Evolutionary conservation across 495 filamentous ascomycete species (phyloP), one percentile per base, ranked within the genome.

Genomic region (Xylaria bambusicola): DNA sequence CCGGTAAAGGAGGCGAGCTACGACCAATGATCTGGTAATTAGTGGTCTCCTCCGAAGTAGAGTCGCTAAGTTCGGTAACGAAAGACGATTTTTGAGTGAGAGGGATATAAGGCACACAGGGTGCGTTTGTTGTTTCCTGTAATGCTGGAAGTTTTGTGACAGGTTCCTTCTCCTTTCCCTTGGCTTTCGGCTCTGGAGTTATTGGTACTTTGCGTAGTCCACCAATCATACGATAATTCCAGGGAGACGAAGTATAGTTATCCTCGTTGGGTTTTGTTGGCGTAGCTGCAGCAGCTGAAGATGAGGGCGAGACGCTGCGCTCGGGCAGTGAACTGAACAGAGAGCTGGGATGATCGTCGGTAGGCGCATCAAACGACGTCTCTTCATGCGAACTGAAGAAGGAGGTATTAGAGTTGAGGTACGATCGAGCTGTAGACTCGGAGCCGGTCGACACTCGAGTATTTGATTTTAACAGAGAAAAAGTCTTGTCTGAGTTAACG

Each of bases 11-110:
- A 18, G 71, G 70, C 55, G 71, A 72, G 36, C 69, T 74, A 60
- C 68, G 68, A 51, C 76, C 74, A 60, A 80, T 78, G 24, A 82
- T 71, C 63, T 79, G 80, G 75, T 82, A 83, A 67, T 84, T 84
- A 15, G 79, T 71, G 8, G 66, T 77, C 48, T 82, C 80, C 38
- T 80, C 81, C 18, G 74, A 67, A 8, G 77, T 79, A 31, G 79
- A 76, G 52, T 65, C 63, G 15, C 72, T 76, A 45, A 70, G 60
- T 10, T 70, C 69, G 12, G 80, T 79, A 29, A 69, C 64, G 52
- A 82, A 83, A 6, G 80, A 82, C 0, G 69, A 57, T 60, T 81
- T 83, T 47, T 72, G 66, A 23, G 64, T 67, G 52, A 69, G 76
- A 63, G 44, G n/a, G 76, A 60, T 36, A 66, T 48, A 57, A 60